Conservation (phyloP, 75 land plant species). For the Pseudotsuga menziesii region DNA sequence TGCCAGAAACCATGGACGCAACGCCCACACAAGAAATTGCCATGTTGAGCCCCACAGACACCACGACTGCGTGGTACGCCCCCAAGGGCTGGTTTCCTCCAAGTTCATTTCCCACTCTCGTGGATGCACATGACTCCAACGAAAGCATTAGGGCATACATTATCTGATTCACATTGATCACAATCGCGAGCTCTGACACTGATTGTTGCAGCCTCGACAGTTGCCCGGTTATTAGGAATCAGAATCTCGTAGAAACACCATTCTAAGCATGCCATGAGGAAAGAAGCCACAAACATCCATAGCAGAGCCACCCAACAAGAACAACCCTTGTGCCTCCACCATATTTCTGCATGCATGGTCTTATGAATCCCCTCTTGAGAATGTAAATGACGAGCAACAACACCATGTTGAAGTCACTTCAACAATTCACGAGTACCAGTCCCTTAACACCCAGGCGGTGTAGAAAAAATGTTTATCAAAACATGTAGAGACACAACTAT, state of each 20-base stretch:
- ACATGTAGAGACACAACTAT: constrained; percentile 48
- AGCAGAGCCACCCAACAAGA: constrained; percentile 47
- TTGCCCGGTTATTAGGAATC: constrained; percentile 63
- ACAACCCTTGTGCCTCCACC: constrained; percentile 47
- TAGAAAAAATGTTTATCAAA: constrained; percentile 50
- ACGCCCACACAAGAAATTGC: constrained; percentile 33
- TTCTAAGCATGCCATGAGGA: constrained; percentile 78
- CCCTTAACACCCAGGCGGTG: constrained; percentile 49
- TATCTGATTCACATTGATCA: constrained; percentile 72
- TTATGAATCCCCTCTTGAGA: constrained; percentile 15
- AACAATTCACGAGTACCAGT: constrained; percentile 59
- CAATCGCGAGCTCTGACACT: constrained; percentile 56
- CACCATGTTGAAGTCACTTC: constrained; percentile 37
- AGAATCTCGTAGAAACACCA: constrained; percentile 92
- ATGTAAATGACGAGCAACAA: constrained; percentile 34
- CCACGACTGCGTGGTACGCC: constrained; percentile 43
- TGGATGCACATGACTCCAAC: constrained; percentile 56
- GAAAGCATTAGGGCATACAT: constrained; percentile 63
- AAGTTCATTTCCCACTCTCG: constrained; percentile 77
- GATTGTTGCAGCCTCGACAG: constrained; percentile 40
- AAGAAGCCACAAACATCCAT: constrained; percentile 44
- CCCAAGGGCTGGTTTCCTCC: constrained; percentile 43
- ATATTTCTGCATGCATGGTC: constrained; percentile 33
- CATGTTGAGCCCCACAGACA: constrained; percentile 29
- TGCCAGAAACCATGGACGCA: constrained; percentile 29